Conservation (phyloP, 331 rosid genomes). For the Dryas integrifolia region DNA sequence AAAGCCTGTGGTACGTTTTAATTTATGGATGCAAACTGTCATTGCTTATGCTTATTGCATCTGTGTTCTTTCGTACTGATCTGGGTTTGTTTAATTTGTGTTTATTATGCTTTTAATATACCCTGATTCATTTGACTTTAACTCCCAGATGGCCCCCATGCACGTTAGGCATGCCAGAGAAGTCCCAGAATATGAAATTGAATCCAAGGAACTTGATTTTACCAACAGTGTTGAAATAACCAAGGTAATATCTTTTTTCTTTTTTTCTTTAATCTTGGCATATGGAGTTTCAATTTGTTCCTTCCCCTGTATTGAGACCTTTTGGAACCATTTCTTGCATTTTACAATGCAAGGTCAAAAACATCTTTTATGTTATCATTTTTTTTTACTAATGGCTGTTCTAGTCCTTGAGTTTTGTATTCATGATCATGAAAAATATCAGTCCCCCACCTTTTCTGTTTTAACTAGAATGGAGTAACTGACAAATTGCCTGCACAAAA, state of each 20-base stretch:
- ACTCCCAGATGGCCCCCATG: slow-evolving; percentile 74
- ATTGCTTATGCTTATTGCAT: too few species aligned
- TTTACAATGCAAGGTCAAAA: background rate
- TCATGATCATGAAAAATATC: background rate
- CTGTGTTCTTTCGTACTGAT: slow-evolving; percentile 2
- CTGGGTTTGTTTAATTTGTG: slow-evolving; percentile 6
- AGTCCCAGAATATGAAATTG: slow-evolving; percentile 91
- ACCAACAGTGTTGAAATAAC: slow-evolving; percentile 68
- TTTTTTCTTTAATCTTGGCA: background rate
- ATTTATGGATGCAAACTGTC: background rate
- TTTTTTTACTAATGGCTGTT: background rate
- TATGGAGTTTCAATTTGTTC: background rate
- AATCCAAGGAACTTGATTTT: slow-evolving; percentile 81
- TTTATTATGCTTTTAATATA: background rate
- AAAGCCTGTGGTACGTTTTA: slow-evolving; percentile 47
- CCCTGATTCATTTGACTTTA: slow-evolving; percentile 17
- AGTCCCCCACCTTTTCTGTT: background rate
- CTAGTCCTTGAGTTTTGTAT: background rate
- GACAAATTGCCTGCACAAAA: background rate
- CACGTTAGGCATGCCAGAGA: slow-evolving; percentile 69
- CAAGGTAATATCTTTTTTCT: slow-evolving; percentile 44
- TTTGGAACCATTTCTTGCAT: background rate
- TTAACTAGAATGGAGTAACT: background rate
- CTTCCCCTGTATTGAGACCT: background rate
- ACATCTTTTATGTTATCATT: background rate